Evolutionary conservation across 148 eudicot species (phyloP), one percentile per base, ranked within the genome.

Genomic region (Silene conica): DNA sequence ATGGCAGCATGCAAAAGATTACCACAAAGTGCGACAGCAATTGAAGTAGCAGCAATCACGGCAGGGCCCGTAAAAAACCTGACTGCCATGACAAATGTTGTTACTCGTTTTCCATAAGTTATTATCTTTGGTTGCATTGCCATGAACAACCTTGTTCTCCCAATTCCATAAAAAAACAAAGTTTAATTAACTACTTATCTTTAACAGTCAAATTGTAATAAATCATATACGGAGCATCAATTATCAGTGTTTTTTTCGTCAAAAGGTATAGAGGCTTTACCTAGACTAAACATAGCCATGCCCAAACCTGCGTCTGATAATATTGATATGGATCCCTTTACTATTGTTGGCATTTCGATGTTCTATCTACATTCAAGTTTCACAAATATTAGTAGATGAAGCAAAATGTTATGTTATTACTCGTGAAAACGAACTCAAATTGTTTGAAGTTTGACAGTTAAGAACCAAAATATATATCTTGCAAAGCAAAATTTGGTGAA

Each of bases 31-130:
- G 97, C 97, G 31, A 92, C 84, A n/a, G 94, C 92, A 18, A 95
- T 95, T 48, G 97, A 92, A 46, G 97, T 92, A 52, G 97, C 97
- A 9, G 99, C 97, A 71, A 95, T 95, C 14, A 95, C 97, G 0
- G 96, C 99, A 0, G 99, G 99, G 3, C 99, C 99, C 0, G 97
- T 95, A 83, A 92, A 87, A 80, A 95, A 95, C 89, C 99, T 95
- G 23, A 95, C 99, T 0, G 89, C 99, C 97, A 95, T 95, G 50
- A 97, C 87, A 66, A 87, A 92, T 34, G 97, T 82, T 2, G 99
- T 97, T 4, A 92, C 97, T 9, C 82, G 56, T 63, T 95, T 90
- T 21, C 99, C 99, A 71, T 96, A 95, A 1, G 97, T 89, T 81
- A 95, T 92, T 46, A 95, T 71, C 81, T 86, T 95, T 71, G 99